phyloP scores from a whole-genome alignment of 2,329 filamentous ascomycete species.

The Botrytis medusae region DNA sequence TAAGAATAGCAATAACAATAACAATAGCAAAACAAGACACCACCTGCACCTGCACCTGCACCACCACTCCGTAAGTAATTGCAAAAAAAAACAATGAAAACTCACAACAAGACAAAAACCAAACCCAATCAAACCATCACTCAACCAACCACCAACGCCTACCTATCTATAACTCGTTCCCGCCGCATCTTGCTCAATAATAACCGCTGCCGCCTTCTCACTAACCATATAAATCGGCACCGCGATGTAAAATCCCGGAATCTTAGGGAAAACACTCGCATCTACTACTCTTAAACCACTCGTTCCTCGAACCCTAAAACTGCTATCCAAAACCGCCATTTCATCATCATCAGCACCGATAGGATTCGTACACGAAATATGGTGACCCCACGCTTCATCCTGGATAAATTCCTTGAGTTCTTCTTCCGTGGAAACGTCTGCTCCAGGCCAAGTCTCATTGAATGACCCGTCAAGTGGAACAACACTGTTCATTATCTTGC shows the following conservation, averaged over 20 bases:
- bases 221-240: constrained; percentile 55
- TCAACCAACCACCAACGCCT: no score
- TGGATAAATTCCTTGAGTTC: constrained; percentile 49
- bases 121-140: neutral
- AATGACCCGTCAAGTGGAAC: constrained; percentile 44
- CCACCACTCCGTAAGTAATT: neutral
- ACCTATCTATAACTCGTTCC: constrained; percentile 1
- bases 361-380: constrained; percentile 54
- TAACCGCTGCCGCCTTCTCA: constrained; percentile 53
- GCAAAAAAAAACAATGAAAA: neutral
- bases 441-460: constrained; percentile 46
- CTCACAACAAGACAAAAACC: neutral
- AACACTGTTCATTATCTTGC: constrained; percentile 43
- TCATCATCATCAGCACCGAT: constrained; percentile 51
- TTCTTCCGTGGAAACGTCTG: constrained; percentile 37
- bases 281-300: constrained; percentile 56
- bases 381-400: constrained; percentile 56
- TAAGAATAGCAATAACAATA: neutral
- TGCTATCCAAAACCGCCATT: constrained; percentile 46
- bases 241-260: constrained; percentile 51
- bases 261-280: constrained; percentile 55
- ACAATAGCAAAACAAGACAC: neutral
- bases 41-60: neutral
- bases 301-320: constrained; percentile 40
- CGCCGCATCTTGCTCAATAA: constrained; percentile 15